Conservation (phyloP, 768 basidiomycete genomes). For the Pholiota molesta region DNA sequence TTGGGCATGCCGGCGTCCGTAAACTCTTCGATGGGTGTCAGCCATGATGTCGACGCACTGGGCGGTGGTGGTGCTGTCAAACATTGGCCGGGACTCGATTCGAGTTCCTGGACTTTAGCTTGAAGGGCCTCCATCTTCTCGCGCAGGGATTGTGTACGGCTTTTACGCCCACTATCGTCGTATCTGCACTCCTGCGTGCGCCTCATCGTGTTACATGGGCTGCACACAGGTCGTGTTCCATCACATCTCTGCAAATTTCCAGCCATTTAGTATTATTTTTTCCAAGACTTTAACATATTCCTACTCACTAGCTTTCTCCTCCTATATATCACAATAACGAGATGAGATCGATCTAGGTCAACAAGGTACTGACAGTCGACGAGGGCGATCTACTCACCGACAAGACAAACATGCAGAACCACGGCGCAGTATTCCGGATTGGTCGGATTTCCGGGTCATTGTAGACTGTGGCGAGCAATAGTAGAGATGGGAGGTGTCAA, state of each 20-base stretch:
- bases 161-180: constrained; percentile 62
- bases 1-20: background rate
- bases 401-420: constrained; percentile 49
- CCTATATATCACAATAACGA: constrained; percentile 23
- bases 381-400: constrained; percentile 33
- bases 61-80: background rate
- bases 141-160: constrained; percentile 58
- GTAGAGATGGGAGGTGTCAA: background rate
- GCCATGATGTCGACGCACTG: background rate
- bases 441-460: constrained; percentile 28
- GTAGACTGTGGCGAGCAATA: constrained; percentile 1
- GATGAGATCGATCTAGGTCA: constrained; percentile 1
- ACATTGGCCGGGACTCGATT: constrained; percentile 43
- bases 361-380: background rate
- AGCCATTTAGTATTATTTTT: background rate
- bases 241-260: constrained; percentile 55
- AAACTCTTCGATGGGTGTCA: background rate
- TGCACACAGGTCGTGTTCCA: constrained; percentile 56
- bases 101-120: constrained; percentile 55
- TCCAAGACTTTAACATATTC: background rate
- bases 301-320: constrained; percentile 46
- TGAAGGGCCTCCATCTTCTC: constrained; percentile 59
- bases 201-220: constrained; percentile 58
- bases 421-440: constrained; percentile 34
- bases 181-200: constrained; percentile 56